Conservation (phyloP, 352 stramenopile genomes). For the Phytopythium delawarense region DNA sequence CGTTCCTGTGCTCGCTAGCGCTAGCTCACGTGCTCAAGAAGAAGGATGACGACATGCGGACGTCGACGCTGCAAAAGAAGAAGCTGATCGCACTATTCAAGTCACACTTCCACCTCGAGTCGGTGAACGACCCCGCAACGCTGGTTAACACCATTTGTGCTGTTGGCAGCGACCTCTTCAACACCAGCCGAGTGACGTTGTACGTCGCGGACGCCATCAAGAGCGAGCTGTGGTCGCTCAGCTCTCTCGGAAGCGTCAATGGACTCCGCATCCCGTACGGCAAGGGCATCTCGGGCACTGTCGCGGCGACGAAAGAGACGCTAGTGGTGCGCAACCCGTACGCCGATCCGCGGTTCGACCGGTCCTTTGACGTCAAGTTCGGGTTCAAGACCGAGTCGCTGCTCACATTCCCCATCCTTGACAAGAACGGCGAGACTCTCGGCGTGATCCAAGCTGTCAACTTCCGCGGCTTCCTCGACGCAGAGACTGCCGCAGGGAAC, state of each 20-base stretch:
- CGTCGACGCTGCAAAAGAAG: conserved; percentile 59
- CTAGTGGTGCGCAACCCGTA: conserved; percentile 70
- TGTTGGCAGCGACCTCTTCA: conserved; percentile 62
- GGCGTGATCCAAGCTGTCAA: conserved; percentile 69
- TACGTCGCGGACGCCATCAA: conserved; percentile 79
- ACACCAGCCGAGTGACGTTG: conserved; percentile 60
- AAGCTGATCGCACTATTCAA: conserved; percentile 65
- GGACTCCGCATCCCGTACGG: conserved; percentile 68
- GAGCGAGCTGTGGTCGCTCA: conserved; percentile 69
- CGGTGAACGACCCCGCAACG: conserved; percentile 62
- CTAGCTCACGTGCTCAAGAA: conserved; percentile 45
- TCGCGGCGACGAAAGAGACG: conserved; percentile 51
- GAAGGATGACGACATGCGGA: conserved; percentile 52
- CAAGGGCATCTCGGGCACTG: conserved; percentile 69
- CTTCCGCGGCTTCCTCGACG: conserved; percentile 40
- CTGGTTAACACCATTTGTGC: conserved; percentile 73
- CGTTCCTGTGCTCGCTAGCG: conserved; percentile 42
- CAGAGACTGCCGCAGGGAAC: conserved; percentile 19
- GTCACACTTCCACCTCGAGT: conserved; percentile 60
- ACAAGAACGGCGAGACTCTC: conserved; percentile 61
- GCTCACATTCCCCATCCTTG: conserved; percentile 65
- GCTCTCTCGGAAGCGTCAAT: conserved; percentile 65
- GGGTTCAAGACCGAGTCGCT: conserved; percentile 82
- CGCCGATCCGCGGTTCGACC: conserved; percentile 75
- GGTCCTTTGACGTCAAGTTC: conserved; percentile 75